Conservation (phyloP, 768 basidiomycete genomes). For the Tephrocybe sp. region DNA sequence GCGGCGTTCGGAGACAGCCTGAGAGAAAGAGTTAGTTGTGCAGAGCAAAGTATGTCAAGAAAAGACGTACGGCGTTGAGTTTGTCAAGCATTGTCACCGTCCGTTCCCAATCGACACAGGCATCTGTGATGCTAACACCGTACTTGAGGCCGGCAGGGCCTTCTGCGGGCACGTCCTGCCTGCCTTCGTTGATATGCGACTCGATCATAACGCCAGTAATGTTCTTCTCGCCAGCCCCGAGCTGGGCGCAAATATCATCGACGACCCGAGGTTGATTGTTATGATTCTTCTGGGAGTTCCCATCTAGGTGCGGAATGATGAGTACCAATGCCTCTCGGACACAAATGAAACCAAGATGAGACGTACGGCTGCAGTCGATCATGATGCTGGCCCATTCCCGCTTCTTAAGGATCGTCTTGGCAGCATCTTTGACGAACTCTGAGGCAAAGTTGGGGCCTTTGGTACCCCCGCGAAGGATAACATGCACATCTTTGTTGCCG, state of each 20-base stretch:
- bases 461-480: slow-evolving; percentile 92
- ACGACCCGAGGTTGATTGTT: slow-evolving; percentile 85
- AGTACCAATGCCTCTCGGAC: not conserved
- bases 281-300: slow-evolving; percentile 95
- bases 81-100: slow-evolving; percentile 74
- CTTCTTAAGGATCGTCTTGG: slow-evolving; percentile 63
- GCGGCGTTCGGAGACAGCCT: slow-evolving; percentile 48
- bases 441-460: slow-evolving; percentile 86
- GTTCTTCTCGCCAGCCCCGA: slow-evolving; percentile 60
- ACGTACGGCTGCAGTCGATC: slow-evolving; percentile 81
- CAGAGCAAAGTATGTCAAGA: not conserved
- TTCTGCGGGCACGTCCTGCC: slow-evolving; percentile 80
- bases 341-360: not conserved
- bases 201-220: slow-evolving; percentile 99
- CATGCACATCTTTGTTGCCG: slow-evolving; percentile 86
- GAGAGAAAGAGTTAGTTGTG: not conserved
- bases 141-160: slow-evolving; percentile 70
- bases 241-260: slow-evolving; percentile 69
- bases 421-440: slow-evolving; percentile 67
- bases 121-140: slow-evolving; percentile 89
- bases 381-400: slow-evolving; percentile 68
- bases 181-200: slow-evolving; percentile 86
- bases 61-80: slow-evolving; percentile 50
- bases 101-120: slow-evolving; percentile 82
- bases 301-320: slow-evolving; percentile 47